Percentiles rank a stretch among this genome's conserved stretches.
Conservation (phyloP, 768 basidiomycete species). For the Macrolepiota fuliginosa region DNA sequence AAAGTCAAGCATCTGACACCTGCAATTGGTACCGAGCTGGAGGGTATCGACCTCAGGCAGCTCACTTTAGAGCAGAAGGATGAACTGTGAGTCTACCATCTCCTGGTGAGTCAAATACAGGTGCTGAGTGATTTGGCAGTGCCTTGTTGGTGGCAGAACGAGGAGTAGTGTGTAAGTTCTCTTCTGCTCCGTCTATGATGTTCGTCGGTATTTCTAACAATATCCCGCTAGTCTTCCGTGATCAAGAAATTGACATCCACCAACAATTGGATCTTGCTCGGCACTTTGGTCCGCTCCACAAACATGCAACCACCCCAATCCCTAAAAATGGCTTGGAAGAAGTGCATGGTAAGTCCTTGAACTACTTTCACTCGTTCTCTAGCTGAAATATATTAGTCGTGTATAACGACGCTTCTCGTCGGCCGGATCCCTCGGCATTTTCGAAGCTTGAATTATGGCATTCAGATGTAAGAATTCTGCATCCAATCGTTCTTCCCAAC, state of each 20-base stretch:
- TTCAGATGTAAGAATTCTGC: slow-evolving; percentile 54
- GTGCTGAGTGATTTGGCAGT: slow-evolving; percentile 27
- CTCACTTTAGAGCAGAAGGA: slow-evolving; percentile 70
- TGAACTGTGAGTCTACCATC: slow-evolving; percentile 54
- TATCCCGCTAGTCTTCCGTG: slow-evolving; percentile 57
- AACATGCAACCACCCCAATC: slow-evolving; percentile 79
- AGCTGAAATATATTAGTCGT: slow-evolving; percentile 43
- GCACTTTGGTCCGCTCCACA: slow-evolving; percentile 75
- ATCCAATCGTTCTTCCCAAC: background rate
- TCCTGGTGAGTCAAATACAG: slow-evolving; percentile 7
- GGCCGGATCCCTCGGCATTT: slow-evolving; percentile 63
- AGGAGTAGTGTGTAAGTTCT: slow-evolving; percentile 66
- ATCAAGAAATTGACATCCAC: slow-evolving; percentile 67
- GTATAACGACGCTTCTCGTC: slow-evolving; percentile 63
- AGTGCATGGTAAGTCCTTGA: slow-evolving; percentile 52
- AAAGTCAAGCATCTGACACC: slow-evolving; percentile 71
- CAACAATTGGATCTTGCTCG: slow-evolving; percentile 72
- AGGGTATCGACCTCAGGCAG: slow-evolving; percentile 71
- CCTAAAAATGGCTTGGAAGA: slow-evolving; percentile 74
- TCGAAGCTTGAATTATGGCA: slow-evolving; percentile 80
- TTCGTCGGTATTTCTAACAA: background rate
- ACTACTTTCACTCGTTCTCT: background rate
- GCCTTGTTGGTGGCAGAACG: slow-evolving; percentile 74
- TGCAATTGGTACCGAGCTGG: slow-evolving; percentile 71
- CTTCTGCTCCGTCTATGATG: background rate